Percentiles rank a stretch among this genome's conserved stretches.
Evolutionary conservation across 2,329 filamentous ascomycete genomes (phyloP).

Genomic region (Colletotrichum somersetense): DNA sequence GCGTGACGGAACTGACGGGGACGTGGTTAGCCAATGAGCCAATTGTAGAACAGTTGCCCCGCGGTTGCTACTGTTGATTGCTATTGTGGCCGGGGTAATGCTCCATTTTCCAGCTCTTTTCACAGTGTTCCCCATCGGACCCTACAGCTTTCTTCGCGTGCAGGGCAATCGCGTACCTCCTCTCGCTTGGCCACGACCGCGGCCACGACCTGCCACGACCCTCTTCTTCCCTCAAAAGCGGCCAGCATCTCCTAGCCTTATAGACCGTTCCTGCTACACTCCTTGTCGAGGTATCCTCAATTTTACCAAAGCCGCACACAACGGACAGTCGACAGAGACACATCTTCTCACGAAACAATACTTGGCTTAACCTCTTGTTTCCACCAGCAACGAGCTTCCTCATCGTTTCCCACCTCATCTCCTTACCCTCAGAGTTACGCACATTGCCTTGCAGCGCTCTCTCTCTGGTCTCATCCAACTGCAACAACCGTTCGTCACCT

Average conservation of each 20-base stretch:
- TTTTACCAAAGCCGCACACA: not conserved
- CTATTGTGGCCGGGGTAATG: slow-evolving; percentile 32
- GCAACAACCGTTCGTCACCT: not conserved
- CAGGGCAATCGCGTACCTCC: slow-evolving; percentile 40
- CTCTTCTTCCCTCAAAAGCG: slow-evolving; percentile 28
- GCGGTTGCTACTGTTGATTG: slow-evolving; percentile 68
- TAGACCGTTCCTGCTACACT: not conserved
- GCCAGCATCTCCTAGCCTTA: slow-evolving; percentile 16
- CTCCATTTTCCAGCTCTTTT: slow-evolving; percentile 28
- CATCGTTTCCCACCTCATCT: not conserved
- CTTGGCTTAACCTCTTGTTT: not conserved
- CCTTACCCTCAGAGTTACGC: not conserved
- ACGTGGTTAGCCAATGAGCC: slow-evolving; percentile 46
- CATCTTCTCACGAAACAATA: not conserved
- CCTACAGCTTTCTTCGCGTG: slow-evolving; percentile 28
- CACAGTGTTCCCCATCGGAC: slow-evolving; percentile 17
- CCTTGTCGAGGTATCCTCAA: slow-evolving; percentile 6
- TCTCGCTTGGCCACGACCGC: slow-evolving; percentile 20
- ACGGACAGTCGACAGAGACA: slow-evolving; percentile 2
- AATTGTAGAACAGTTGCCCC: slow-evolving; percentile 66
- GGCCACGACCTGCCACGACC: slow-evolving; percentile 7
- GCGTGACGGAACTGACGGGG: slow-evolving; percentile 24
- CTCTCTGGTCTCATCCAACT: slow-evolving; percentile 1
- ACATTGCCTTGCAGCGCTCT: not conserved
- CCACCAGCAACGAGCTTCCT: not conserved